Conservation (phyloP, 164 flowering plant species). For the Vitis cinerea region DNA sequence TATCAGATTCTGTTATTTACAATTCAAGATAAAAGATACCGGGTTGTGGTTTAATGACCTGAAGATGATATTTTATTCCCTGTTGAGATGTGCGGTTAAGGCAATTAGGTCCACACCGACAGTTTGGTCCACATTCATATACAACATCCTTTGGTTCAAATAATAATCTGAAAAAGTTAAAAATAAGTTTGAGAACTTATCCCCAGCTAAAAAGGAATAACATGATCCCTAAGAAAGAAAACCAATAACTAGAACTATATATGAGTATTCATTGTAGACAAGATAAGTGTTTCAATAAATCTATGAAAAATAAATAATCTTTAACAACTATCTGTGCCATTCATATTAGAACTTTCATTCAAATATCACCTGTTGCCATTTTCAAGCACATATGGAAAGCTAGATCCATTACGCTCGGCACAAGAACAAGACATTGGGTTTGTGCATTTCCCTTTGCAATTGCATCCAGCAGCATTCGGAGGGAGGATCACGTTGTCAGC, state of each 20-base stretch:
- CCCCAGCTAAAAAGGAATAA: no score
- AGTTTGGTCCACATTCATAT: conserved; percentile 25
- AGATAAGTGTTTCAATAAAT: neutral
- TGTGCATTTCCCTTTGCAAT: conserved; percentile 18
- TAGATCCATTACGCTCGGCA: conserved; percentile 20
- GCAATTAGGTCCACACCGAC: conserved; percentile 29
- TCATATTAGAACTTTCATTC: neutral
- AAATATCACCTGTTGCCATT: conserved; percentile 19
- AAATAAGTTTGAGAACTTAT: neutral
- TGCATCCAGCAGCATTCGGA: conserved; percentile 15
- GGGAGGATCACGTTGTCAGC: conserved; percentile 6
- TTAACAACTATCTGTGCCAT: neutral
- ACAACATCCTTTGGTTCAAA: conserved; percentile 21
- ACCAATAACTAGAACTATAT: neutral
- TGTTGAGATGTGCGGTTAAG: conserved; percentile 22
- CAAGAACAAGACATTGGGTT: conserved; percentile 12
- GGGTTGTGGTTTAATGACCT: conserved; percentile 4
- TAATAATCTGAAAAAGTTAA: conserved; percentile 9
- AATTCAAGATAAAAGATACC: no score
- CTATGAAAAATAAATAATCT: neutral
- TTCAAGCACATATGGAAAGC: conserved; percentile 17
- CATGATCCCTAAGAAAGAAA: neutral
- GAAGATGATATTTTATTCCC: conserved; percentile 17
- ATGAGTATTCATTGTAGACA: no score
- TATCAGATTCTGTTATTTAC: no score